Evolutionary conservation across 2,329 filamentous ascomycete species (phyloP), one percentile per base, ranked within the genome.

Genomic region (Leptographium radiaticola): DNA sequence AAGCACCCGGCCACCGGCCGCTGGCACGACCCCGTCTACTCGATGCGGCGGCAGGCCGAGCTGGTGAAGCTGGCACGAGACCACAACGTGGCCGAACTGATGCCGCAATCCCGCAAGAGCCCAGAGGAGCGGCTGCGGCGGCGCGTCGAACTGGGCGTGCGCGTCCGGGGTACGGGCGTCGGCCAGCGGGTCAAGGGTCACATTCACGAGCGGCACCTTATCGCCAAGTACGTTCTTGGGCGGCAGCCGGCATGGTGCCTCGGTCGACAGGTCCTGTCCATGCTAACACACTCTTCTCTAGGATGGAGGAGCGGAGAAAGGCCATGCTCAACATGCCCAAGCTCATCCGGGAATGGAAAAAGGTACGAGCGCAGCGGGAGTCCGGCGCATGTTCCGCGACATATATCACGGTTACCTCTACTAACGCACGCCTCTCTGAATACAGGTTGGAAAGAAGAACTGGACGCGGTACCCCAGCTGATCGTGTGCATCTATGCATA

Each of bases 121-220:
- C 84, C 84, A 2, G 84, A 83, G 61, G 77, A 80, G 66, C 82
- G 76, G 67, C 77, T 89, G 64, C 76, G 80, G 63, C 79, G 82
- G 67, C 75, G 87, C 55, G 80, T 89, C 55, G 86, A 94, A 73
- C 77, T 84, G 59, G 91, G 90, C 50, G 67, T 95, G 68, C 77
- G 84, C 58, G 86, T 96, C 55, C 91, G 90, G 79, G 91, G 91
- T 62, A 97, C 91, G 1, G 91, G 93, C 75, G 83, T 89, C 61
- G 91, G 89, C 55, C 84, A 96, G 71, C 83, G 79, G 70, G 91
- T 96, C 68, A 98, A 97, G 84, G 93, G 93, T 69, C 91, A 96
- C 71, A 77, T 82, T 62, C 87, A 90, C 81, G 93, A 98, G 76
- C 81, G 93, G 66, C 86, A 85, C 64, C 74, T 96, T 73, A 84